Conservation (phyloP, 2,329 filamentous ascomycete species). For the Claviceps cyperi region DNA sequence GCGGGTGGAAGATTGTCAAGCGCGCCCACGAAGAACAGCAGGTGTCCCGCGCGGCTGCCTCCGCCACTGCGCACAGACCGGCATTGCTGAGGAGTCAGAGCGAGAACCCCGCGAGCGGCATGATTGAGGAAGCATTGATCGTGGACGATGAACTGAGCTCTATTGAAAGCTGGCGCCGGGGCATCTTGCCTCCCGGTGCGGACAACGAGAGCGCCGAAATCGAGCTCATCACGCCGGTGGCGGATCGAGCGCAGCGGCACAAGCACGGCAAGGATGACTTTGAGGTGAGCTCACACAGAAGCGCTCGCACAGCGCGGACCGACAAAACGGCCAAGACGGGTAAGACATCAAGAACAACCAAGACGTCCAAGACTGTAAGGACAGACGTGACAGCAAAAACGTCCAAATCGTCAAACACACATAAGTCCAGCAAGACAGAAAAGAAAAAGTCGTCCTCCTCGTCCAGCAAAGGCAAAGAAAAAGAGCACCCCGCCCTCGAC, state of each 20-base stretch:
- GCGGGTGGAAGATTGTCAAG: constrained; percentile 95
- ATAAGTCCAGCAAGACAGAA: constrained; percentile 11
- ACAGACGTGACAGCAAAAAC: constrained; percentile 12
- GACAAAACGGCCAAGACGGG: constrained; percentile 13
- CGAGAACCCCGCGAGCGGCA: constrained; percentile 16
- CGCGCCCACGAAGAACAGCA: constrained; percentile 44
- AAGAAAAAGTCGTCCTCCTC: constrained; percentile 6
- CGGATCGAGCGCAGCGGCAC: constrained; percentile 30
- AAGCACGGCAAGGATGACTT: constrained; percentile 23
- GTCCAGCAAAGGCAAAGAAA: constrained; percentile 9
- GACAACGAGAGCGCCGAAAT: constrained; percentile 34
- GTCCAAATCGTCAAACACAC: constrained; percentile 6
- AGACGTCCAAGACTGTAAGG: constrained; percentile 12
- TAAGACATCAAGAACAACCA: constrained; percentile 13
- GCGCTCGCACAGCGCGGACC: constrained; percentile 18
- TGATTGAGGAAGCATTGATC: constrained; percentile 39
- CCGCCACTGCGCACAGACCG: constrained; percentile 12
- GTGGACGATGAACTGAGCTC: constrained; percentile 42
- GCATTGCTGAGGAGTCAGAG: constrained; percentile 14
- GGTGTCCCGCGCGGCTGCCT: constrained; percentile 17
- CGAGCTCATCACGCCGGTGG: constrained; percentile 43
- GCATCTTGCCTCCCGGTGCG: constrained; percentile 30
- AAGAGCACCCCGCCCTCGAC: constrained; percentile 4
- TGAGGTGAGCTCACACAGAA: constrained; percentile 22
- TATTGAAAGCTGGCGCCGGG: constrained; percentile 45